These are phyloP conservation scores for Aspergillus texensis DNA, from an alignment of 2,329 filamentous ascomycete species.

Conservation along the genomic window DNA sequence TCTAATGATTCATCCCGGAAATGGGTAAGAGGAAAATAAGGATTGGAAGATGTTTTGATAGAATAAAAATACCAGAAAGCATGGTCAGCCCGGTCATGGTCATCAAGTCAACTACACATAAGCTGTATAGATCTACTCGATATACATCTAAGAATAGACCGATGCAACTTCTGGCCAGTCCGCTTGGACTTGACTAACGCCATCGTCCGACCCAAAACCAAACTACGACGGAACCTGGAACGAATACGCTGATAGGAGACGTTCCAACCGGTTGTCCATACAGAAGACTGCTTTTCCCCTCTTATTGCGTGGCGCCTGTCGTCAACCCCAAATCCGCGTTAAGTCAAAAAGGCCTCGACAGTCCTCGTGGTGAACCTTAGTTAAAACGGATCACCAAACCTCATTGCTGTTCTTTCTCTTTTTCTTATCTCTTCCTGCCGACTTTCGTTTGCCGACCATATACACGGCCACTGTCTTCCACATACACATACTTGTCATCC, in stretches of 20 bases:
- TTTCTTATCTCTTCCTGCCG: not conserved
- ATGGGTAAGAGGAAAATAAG: not conserved
- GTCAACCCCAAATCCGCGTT: slow-evolving; percentile 22
- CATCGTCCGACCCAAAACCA: slow-evolving; percentile 14
- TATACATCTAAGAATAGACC: slow-evolving; percentile 6
- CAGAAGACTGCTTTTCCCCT: slow-evolving; percentile 12
- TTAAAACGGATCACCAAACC: not conserved
- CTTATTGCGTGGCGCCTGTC: slow-evolving; percentile 33
- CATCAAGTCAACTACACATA: not conserved
- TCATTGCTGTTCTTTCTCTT: slow-evolving; percentile 3
- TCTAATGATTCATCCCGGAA: not conserved
- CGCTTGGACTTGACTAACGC: slow-evolving; percentile 8
- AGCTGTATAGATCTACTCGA: slow-evolving; percentile 1
- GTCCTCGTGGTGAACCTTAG: slow-evolving; percentile 10
- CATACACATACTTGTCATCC: not conserved
- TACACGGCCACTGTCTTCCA: not conserved
- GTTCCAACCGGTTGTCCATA: slow-evolving; percentile 14
- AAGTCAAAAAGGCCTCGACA: slow-evolving; percentile 22
- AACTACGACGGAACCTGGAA: not conserved
- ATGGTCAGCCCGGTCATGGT: not conserved
- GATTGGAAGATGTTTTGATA: not conserved
- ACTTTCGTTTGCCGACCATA: slow-evolving; percentile 7
- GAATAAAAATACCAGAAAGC: not conserved
- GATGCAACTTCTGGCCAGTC: not conserved
- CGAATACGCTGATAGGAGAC: slow-evolving; percentile 20